Percentiles rank a stretch among this genome's conserved stretches.
These are phyloP conservation scores for Sporisorium iseilematis-ciliati DNA, from an alignment of 1,284 basidiomycete genomes.

Conservation along the genomic window DNA sequence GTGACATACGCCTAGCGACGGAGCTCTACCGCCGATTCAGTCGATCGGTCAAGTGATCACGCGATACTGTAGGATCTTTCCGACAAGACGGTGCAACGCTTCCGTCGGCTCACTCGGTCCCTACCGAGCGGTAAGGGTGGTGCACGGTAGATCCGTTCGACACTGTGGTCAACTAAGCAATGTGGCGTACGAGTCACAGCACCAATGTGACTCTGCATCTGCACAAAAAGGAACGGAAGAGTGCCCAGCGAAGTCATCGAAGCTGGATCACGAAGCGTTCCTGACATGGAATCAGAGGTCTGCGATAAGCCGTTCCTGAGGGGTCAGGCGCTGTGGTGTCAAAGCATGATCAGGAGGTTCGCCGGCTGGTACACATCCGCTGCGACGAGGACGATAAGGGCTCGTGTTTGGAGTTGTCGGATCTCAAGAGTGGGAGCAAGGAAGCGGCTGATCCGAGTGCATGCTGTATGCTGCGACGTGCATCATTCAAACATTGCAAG, in stretches of 20 bases:
- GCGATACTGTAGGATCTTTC: no score
- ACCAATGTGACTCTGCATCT: neutral
- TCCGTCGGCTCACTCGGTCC: no score
- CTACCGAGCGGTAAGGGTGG: no score
- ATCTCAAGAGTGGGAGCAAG: neutral
- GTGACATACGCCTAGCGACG: no score
- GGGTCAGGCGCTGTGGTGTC: neutral
- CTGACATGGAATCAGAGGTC: neutral
- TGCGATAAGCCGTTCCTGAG: slow-evolving; percentile 5
- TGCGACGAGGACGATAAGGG: neutral
- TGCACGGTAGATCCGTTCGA: no score
- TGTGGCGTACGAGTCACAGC: neutral
- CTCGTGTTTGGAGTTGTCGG: no score
- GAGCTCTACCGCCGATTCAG: no score
- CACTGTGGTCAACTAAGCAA: no score
- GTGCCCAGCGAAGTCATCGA: neutral
- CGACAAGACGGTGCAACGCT: no score
- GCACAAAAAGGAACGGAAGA: slow-evolving; percentile 4
- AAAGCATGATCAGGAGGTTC: neutral
- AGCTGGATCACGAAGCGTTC: neutral
- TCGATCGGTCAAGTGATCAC: no score
- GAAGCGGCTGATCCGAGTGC: slow-evolving; percentile 4
- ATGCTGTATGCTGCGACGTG: neutral
- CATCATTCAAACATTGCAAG: neutral
- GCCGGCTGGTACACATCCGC: neutral